A percentile compares a stretch with the other conserved stretches of the same genome.
Conservation (phyloP, 2,329 filamentous ascomycete species). For the Tolypocladium nubicola region DNA sequence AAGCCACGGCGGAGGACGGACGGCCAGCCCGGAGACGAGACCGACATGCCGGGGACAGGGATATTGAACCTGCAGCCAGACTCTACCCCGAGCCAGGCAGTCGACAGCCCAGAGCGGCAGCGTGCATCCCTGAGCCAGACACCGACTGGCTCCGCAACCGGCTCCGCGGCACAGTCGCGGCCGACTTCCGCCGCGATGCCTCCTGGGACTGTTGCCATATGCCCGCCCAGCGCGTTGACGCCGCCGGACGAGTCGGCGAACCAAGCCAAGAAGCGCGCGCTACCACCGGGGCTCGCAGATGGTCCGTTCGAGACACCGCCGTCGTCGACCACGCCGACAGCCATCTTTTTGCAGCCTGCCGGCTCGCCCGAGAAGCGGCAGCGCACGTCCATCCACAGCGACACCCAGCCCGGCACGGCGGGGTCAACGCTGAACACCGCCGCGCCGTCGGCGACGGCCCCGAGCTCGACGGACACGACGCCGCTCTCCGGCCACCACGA, state of each 20-base stretch:
- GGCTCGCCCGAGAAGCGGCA: slow-evolving; percentile 21
- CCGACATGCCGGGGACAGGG: slow-evolving; percentile 35
- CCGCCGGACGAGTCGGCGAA: slow-evolving; percentile 41
- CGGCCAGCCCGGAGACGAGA: slow-evolving; percentile 31
- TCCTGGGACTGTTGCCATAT: slow-evolving; percentile 24
- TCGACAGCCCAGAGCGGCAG: slow-evolving; percentile 14
- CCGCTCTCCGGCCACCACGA: not conserved
- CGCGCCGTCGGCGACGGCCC: not conserved
- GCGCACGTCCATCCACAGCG: slow-evolving; percentile 17
- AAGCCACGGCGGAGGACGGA: slow-evolving; percentile 41
- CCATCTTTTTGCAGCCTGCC: slow-evolving; percentile 16
- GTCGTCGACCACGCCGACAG: slow-evolving; percentile 20
- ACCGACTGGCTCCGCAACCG: slow-evolving; percentile 12
- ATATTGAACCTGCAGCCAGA: slow-evolving; percentile 34
- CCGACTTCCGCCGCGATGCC: slow-evolving; percentile 24
- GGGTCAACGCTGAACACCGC: not conserved
- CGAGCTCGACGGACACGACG: slow-evolving; percentile 3
- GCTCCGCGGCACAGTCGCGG: slow-evolving; percentile 12
- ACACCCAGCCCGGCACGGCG: slow-evolving; percentile 1
- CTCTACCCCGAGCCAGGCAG: slow-evolving; percentile 11
- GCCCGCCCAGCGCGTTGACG: slow-evolving; percentile 36
- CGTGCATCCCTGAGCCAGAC: slow-evolving; percentile 18
- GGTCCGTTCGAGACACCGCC: slow-evolving; percentile 11
- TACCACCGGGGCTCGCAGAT: slow-evolving; percentile 10
- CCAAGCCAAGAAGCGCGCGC: slow-evolving; percentile 31